Evolutionary conservation across 805 yeast genomes (phyloP), one percentile per base, ranked within the genome.

Genomic region (Cyberlindnera xishuangbannaensis): DNA sequence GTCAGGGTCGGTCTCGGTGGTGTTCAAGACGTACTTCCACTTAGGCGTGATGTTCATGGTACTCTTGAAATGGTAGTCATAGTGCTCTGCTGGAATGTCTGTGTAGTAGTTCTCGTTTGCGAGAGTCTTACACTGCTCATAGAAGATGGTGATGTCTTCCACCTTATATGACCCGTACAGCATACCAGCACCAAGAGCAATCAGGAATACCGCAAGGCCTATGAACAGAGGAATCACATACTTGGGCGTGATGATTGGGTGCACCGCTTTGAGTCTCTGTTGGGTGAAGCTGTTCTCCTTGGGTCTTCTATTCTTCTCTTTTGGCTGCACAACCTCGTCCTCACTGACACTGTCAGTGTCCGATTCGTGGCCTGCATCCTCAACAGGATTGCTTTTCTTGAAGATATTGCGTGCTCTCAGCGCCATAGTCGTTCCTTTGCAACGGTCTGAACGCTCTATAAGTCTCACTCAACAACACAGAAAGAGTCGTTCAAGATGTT

Each of bases 121-220:
- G 19, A 64, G 43, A 4, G 50, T 52, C 21, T 63, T 68, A 64
- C 98, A 90, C 31, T 74, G 65, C 28, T 87, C 73, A 53, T 90
- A 90, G 48, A 86, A 82, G 21, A 92, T 67, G 25, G 69, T 67
- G 21, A 92, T 33, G 40, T 80, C 78, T 55, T 88, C 82, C 7
- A 87, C 86, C 42, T 71, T 69, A 50, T 75, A 66, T 4, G 87
- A 70, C 11, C 90, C 80, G 39, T 74, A 72, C 17, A 87, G 57
- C 45, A 92, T 73, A 27, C 82, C 88, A 15, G 87, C 86, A 15
- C 98, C 98, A 35, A 92, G 72, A 12, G 95, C 95, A 10, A 90
- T 84, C 55, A 87, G 83, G 11, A 92, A 68, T n/a, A 81, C 67
- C 2, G 94, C 86, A 27, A 88, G 64, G 11, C 76, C 39, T 27